Conservation (phyloP, 2,329 filamentous ascomycete genomes). For the Stemphylium vesicarium region DNA sequence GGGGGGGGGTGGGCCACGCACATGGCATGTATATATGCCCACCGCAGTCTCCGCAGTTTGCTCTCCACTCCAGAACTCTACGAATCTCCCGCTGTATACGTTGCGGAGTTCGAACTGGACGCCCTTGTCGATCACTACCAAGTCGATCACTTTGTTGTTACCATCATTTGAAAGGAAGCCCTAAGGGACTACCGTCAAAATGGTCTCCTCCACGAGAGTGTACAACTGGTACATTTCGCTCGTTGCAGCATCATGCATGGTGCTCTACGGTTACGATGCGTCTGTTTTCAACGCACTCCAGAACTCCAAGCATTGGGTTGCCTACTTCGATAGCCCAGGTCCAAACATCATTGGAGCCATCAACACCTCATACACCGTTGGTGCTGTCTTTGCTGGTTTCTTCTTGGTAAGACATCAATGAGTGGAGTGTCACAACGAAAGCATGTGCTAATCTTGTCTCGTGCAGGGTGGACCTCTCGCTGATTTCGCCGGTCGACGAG, state of each 20-base stretch:
- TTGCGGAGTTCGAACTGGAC: constrained; percentile 21
- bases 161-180: background rate
- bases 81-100: constrained; percentile 25
- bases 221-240: constrained; percentile 70
- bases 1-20: constrained; percentile 22
- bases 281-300: constrained; percentile 77
- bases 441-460: background rate
- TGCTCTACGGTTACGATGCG: constrained; percentile 76
- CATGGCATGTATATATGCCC: constrained; percentile 29
- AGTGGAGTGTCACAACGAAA: background rate
- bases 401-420: constrained; percentile 55
- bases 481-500: constrained; percentile 66
- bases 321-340: constrained; percentile 63
- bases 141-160: background rate
- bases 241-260: constrained; percentile 75
- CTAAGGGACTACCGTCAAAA: constrained; percentile 23
- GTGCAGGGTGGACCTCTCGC: constrained; percentile 64
- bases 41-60: constrained; percentile 10
- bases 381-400: constrained; percentile 72
- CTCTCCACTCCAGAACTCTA: constrained; percentile 15
- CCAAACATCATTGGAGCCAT: constrained; percentile 61
- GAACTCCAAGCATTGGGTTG: constrained; percentile 69
- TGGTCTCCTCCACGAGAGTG: constrained; percentile 47
- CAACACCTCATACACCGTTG: constrained; percentile 74
- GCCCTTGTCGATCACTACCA: background rate